A percentile compares a stretch with the other conserved stretches of the same genome.
Evolutionary conservation across 352 stramenopile species (phyloP).

Genomic region (Globisporangium barbulae): DNA sequence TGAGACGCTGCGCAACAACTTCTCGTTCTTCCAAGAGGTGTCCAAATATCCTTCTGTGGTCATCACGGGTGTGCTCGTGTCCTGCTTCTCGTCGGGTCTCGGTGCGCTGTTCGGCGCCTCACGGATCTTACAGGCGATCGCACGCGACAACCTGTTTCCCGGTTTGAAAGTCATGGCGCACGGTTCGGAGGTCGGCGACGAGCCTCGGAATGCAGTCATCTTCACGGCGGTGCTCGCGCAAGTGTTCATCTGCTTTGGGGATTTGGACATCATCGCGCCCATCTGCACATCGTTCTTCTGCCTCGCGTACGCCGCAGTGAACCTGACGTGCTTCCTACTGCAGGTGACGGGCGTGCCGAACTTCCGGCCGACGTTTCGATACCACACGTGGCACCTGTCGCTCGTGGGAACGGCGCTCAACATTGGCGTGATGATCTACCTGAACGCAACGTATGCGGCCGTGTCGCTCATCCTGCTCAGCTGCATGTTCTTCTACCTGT

Average conservation of each 20-base stretch:
- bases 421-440: conserved; percentile 71
- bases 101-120: conserved; percentile 69
- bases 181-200: conserved; percentile 56
- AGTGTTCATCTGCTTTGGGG: conserved; percentile 70
- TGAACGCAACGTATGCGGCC: conserved; percentile 60
- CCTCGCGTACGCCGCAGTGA: conserved; percentile 68
- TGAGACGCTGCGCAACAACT: conserved; percentile 58
- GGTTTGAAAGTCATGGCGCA: conserved; percentile 40
- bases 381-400: conserved; percentile 65
- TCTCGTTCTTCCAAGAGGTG: conserved; percentile 78
- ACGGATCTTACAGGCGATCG: conserved; percentile 72
- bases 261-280: conserved; percentile 68
- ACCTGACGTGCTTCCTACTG: conserved; percentile 72
- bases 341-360: conserved; percentile 78
- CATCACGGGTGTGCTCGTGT: conserved; percentile 62
- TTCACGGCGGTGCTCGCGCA: conserved; percentile 61
- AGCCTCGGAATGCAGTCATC: conserved; percentile 64
- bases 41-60: conserved; percentile 47
- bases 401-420: conserved; percentile 56
- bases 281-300: conserved; percentile 86
- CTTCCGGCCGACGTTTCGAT: conserved; percentile 71
- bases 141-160: conserved; percentile 66
- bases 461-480: conserved; percentile 52
- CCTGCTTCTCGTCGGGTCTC: conserved; percentile 64
- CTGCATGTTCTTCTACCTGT: conserved; percentile 66